Evolutionary conservation across 805 yeast genomes (phyloP).

Genomic region (Lipomyces kockii): DNA sequence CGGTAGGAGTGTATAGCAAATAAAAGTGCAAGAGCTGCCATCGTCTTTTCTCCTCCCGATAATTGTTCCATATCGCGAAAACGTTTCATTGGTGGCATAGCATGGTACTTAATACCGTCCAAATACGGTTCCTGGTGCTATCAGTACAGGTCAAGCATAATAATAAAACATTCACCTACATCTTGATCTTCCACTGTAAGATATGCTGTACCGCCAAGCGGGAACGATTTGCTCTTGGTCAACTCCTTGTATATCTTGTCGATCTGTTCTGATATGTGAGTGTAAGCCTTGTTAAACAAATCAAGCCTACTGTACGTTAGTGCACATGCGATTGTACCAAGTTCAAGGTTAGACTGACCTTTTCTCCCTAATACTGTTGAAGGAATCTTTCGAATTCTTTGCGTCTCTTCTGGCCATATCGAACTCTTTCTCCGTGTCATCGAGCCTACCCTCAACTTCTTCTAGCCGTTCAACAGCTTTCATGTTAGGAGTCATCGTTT

Average conservation of each 20-base stretch:
- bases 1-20: slow-evolving; percentile 89
- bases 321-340: background rate
- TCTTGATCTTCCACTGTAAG: slow-evolving; percentile 85
- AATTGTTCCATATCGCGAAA: slow-evolving; percentile 89
- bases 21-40: slow-evolving; percentile 90
- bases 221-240: slow-evolving; percentile 69
- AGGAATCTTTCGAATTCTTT: slow-evolving; percentile 56
- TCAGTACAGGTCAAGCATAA: background rate
- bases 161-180: slow-evolving; percentile 14
- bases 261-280: slow-evolving; percentile 72
- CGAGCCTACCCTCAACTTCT: slow-evolving; percentile 66
- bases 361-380: slow-evolving; percentile 60
- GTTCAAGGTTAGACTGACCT: slow-evolving; percentile 48
- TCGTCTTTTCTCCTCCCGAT: slow-evolving; percentile 96
- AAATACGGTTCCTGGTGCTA: slow-evolving; percentile 66
- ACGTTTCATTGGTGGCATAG: slow-evolving; percentile 94
- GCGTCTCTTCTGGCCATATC: slow-evolving; percentile 65
- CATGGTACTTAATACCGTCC: slow-evolving; percentile 84
- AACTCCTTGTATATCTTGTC: slow-evolving; percentile 83
- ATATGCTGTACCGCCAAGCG: slow-evolving; percentile 93
- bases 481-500: slow-evolving; percentile 71
- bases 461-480: slow-evolving; percentile 77
- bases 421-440: slow-evolving; percentile 68
- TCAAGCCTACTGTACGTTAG: slow-evolving; percentile 43
- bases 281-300: slow-evolving; percentile 70